These are phyloP conservation scores for Oryza glumipatula DNA, from an alignment of 176 grass and related monocot species.

Conservation along the genomic window DNA sequence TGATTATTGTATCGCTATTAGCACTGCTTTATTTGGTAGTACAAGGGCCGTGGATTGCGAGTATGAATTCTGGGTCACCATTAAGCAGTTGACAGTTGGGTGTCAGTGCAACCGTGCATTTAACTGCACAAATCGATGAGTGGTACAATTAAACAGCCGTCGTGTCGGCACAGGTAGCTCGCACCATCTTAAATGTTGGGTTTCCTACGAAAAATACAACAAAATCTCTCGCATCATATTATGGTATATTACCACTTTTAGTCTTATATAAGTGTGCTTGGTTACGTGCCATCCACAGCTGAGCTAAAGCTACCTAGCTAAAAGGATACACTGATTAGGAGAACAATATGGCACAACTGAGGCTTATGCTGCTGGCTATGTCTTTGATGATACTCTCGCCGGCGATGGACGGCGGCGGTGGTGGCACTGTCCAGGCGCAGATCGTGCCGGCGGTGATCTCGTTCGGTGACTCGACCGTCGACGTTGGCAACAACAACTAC, in stretches of 20 bases:
- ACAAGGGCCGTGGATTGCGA: too few relatives aligned
- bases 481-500: constrained; percentile 88
- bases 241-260: too few relatives aligned
- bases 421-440: constrained; percentile 17
- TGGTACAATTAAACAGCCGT: background rate
- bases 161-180: background rate
- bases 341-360: background rate
- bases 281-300: background rate
- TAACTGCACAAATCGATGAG: background rate
- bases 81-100: constrained; percentile 10
- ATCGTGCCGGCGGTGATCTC: constrained; percentile 72
- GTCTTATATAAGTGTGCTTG: background rate
- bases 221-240: background rate
- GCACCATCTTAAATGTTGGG: background rate
- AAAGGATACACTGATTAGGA: background rate
- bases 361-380: background rate
- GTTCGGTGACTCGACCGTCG: constrained; percentile 85
- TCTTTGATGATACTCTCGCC: constrained; percentile 19
- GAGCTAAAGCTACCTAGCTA: background rate
- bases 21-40: too few relatives aligned
- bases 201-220: background rate
- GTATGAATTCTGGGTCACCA: background rate
- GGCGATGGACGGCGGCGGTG: background rate
- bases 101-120: background rate
- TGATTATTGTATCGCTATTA: too few relatives aligned